A percentile compares a stretch with the other conserved stretches of the same genome.
These are phyloP conservation scores for Cyclanthera cordifolia DNA, from an alignment of 306 rosid genomes.

Conservation along the genomic window DNA sequence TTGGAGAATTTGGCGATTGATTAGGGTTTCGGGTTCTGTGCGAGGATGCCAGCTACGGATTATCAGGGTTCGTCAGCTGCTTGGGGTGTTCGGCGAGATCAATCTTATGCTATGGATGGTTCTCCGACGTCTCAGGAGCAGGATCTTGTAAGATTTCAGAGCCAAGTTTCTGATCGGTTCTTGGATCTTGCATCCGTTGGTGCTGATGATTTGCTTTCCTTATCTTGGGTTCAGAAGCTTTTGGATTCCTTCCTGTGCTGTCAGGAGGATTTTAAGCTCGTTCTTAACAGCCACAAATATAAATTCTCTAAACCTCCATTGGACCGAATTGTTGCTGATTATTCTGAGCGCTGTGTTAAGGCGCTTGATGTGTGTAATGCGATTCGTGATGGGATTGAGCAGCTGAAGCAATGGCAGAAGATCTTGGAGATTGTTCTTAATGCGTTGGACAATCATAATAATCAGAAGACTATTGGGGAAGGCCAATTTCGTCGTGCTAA, in stretches of 20 bases:
- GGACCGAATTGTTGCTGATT: conserved; percentile 63
- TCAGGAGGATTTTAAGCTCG: conserved; percentile 52
- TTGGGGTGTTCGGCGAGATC: conserved; percentile 28
- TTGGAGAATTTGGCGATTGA: background rate
- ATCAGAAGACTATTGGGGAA: conserved; percentile 46
- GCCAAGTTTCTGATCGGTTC: conserved; percentile 39
- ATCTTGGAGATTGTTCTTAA: conserved; percentile 55
- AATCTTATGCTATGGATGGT: conserved; percentile 42
- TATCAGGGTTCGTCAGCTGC: conserved; percentile 48
- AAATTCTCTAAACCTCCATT: conserved; percentile 27
- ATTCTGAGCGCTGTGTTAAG: conserved; percentile 66
- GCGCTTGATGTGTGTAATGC: conserved; percentile 88
- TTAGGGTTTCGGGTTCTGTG: conserved; percentile 12
- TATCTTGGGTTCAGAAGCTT: conserved; percentile 61
- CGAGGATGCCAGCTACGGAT: conserved; percentile 62
- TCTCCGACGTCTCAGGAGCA: conserved; percentile 20
- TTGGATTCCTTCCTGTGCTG: conserved; percentile 47
- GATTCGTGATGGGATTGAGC: conserved; percentile 77
- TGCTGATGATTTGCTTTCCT: conserved; percentile 43
- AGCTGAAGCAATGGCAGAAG: conserved; percentile 69
- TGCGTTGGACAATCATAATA: conserved; percentile 41
- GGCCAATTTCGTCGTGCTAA: conserved; percentile 86
- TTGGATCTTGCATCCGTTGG: conserved; percentile 29
- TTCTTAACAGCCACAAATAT: conserved; percentile 31
- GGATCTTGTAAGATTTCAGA: conserved; percentile 58